A percentile compares a stretch with the other conserved stretches of the same genome.
Conservation (phyloP, 768 basidiomycete species). For the Panellus pusillus region DNA sequence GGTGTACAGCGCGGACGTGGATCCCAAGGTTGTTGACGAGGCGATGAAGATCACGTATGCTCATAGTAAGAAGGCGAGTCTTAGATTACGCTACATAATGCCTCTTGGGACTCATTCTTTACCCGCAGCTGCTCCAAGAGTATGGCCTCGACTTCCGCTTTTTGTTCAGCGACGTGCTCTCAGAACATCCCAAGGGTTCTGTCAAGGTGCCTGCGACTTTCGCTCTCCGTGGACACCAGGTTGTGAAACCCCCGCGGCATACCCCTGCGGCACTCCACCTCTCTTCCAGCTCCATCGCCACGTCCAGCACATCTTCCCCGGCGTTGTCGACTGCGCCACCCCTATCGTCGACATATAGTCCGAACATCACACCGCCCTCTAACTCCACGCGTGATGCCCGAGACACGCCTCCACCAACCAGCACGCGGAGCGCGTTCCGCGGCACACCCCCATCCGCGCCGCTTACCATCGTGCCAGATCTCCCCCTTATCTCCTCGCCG, state of each 20-base stretch:
- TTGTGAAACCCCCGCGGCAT: slow-evolving; percentile 15
- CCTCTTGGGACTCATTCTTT: neutral
- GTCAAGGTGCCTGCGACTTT: slow-evolving; percentile 11
- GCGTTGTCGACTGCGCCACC: neutral
- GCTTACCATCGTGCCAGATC: slow-evolving; percentile 21
- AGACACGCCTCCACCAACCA: neutral
- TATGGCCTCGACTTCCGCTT: slow-evolving; percentile 78
- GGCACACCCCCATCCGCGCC: slow-evolving; percentile 6
- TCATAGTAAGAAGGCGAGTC: slow-evolving; percentile 80
- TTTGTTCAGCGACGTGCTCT: slow-evolving; percentile 55
- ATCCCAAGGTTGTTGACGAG: slow-evolving; percentile 70
- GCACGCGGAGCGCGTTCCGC: slow-evolving; percentile 4
- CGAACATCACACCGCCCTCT: slow-evolving; percentile 8
- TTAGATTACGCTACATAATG: neutral
- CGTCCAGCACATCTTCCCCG: neutral
- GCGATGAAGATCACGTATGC: slow-evolving; percentile 72
- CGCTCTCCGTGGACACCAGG: slow-evolving; percentile 18
- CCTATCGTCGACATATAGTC: slow-evolving; percentile 5
- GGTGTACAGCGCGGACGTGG: slow-evolving; percentile 83
- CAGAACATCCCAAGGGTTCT: slow-evolving; percentile 33
- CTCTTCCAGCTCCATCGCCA: neutral
- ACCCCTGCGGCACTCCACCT: slow-evolving; percentile 13
- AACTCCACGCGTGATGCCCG: slow-evolving; percentile 1
- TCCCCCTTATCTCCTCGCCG: slow-evolving; percentile 32
- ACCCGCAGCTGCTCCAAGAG: slow-evolving; percentile 56